These are phyloP conservation scores for Gossypium sturtianum DNA, from an alignment of 345 rosid species.

Conservation along the genomic window DNA sequence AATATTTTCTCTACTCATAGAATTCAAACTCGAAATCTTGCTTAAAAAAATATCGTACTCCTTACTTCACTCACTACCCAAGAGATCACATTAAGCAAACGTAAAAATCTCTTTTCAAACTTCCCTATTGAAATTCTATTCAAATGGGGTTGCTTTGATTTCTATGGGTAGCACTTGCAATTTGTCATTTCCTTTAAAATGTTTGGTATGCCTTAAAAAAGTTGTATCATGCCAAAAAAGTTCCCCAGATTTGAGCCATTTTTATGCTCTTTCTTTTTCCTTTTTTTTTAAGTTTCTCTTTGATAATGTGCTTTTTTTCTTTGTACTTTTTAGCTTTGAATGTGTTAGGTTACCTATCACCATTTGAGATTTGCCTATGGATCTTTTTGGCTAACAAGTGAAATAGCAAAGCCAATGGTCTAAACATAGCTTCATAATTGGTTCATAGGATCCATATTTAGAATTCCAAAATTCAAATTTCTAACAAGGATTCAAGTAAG, in stretches of 20 bases:
- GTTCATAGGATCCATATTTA: background rate
- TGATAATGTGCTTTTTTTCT: slow-evolving; percentile 5
- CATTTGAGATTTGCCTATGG: background rate
- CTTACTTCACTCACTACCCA: no score
- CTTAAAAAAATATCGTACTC: no score
- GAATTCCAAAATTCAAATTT: background rate
- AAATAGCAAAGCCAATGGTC: background rate
- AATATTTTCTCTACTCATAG: no score
- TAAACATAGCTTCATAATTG: background rate
- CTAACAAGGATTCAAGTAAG: no score
- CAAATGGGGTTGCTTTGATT: background rate
- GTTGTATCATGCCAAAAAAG: slow-evolving; percentile 11
- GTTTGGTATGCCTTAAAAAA: background rate
- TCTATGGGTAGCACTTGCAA: background rate
- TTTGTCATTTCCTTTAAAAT: background rate
- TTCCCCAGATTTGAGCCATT: background rate
- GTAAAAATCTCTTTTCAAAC: background rate
- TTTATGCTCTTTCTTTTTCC: no score
- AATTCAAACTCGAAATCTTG: no score
- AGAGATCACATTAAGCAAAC: no score
- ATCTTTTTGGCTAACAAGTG: background rate
- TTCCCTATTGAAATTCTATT: background rate
- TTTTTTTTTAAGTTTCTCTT: no score
- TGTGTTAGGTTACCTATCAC: slow-evolving; percentile 12
- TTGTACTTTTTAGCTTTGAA: background rate